Evolutionary conservation across 345 rosid species (phyloP).

Genomic region (Toxicodendron radicans): DNA sequence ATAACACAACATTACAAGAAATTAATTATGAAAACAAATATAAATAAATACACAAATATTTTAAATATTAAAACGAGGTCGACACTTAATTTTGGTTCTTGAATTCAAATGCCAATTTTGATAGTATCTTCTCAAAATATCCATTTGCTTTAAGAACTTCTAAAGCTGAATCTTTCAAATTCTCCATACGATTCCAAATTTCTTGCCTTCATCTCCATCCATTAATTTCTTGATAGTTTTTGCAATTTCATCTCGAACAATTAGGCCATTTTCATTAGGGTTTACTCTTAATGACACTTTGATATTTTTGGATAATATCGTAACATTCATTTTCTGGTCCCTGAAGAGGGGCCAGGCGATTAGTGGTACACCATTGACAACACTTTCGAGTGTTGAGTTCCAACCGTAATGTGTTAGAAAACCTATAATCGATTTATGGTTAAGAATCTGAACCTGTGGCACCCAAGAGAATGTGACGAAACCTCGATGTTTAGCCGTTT

Average conservation of each 20-base stretch:
- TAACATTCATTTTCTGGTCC: conserved; percentile 32
- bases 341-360: conserved; percentile 37
- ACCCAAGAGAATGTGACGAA: conserved; percentile 67
- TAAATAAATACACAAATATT: too few species aligned
- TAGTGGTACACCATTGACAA: conserved; percentile 32
- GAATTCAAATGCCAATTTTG: too few species aligned
- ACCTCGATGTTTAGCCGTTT: conserved; percentile 56
- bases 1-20: too few species aligned
- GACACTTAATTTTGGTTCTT: too few species aligned
- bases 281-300: conserved; percentile 29
- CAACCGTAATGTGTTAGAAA: conserved; percentile 37
- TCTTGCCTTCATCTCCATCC: conserved; percentile 31
- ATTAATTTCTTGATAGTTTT: conserved; percentile 10
- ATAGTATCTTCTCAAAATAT: too few species aligned
- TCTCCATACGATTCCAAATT: too few species aligned
- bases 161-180: too few species aligned
- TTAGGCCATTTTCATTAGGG: conserved; percentile 12
- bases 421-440: conserved; percentile 31
- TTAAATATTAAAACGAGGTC: too few species aligned
- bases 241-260: conserved; percentile 27
- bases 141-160: too few species aligned
- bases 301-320: conserved; percentile 12
- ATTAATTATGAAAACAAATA: too few species aligned
- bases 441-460: conserved; percentile 27
- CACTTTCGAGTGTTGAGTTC: conserved; percentile 32